A percentile compares a stretch with the other conserved stretches of the same genome.
phyloP scores from a whole-genome alignment of 108 stramenopile genomes.

The Licmophora abbreviata region DNA sequence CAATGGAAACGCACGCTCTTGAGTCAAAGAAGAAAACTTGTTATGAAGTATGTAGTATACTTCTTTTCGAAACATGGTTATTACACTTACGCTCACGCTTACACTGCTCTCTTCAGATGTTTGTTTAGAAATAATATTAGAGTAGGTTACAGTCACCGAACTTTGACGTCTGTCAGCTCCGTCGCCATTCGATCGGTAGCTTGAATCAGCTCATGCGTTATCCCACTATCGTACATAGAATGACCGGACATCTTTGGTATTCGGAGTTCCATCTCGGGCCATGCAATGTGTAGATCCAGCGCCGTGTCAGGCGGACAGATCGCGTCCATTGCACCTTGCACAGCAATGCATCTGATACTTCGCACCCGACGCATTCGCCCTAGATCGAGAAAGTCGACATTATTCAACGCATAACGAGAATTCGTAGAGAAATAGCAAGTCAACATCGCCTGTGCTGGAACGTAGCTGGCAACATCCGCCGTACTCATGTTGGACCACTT shows the following conservation, averaged over 20 bases:
- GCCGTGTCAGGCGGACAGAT: conserved; percentile 77
- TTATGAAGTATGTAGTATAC: too few species aligned
- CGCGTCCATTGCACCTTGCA: conserved; percentile 60
- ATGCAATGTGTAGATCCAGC: conserved; percentile 41
- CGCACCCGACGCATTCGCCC: conserved; percentile 9
- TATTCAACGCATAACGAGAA: conserved; percentile 24
- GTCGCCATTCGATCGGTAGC: conserved; percentile 68
- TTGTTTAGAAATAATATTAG: too few species aligned
- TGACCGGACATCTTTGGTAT: conserved; percentile 53
- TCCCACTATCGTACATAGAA: conserved; percentile 71
- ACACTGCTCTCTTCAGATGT: too few species aligned
- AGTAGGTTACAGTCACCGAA: too few species aligned
- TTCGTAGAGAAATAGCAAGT: conserved; percentile 72
- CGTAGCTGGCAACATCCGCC: too few species aligned
- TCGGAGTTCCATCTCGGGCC: conserved; percentile 56
- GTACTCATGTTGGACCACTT: too few species aligned
- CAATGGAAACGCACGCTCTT: too few species aligned
- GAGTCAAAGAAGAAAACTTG: too few species aligned
- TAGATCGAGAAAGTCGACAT: conserved; percentile 6
- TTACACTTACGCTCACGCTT: too few species aligned
- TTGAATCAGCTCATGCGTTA: conserved; percentile 51
- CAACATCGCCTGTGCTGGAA: conserved; percentile 74
- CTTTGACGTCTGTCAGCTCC: too few species aligned
- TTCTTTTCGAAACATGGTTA: too few species aligned
- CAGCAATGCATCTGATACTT: conserved; percentile 47